Percentiles rank a stretch among this genome's conserved stretches.
Conservation (phyloP, 441 rosid genomes). For the Aleurites moluccanus region DNA sequence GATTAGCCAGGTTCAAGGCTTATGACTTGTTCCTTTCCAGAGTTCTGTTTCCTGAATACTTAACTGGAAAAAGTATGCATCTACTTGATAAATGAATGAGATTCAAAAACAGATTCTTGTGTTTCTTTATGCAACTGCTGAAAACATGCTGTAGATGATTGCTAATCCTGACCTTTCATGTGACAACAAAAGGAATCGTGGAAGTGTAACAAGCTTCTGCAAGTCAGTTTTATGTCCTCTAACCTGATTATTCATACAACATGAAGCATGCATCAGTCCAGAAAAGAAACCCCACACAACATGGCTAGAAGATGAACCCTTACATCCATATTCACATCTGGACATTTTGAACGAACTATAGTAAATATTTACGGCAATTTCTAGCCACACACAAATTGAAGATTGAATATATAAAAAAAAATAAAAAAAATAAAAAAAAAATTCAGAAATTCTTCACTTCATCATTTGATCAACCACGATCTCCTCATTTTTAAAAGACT, state of each 20-base stretch:
- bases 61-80: not conserved
- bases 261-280: not conserved
- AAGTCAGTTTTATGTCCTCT: not conserved
- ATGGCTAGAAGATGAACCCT: not conserved
- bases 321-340: not conserved
- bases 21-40: too few species aligned
- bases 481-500: not conserved
- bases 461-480: too few species aligned
- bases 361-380: not conserved
- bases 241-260: not conserved
- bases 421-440: too few species aligned
- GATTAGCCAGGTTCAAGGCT: too few species aligned
- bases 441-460: not conserved
- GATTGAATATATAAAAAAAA: not conserved
- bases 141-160: not conserved
- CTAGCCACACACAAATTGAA: not conserved
- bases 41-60: not conserved
- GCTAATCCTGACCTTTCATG: not conserved
- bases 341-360: not conserved
- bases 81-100: too few species aligned
- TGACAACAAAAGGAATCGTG: not conserved
- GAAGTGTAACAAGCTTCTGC: not conserved
- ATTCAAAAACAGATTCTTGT: not conserved
- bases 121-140: not conserved
- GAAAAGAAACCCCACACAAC: not conserved